Percentiles rank a stretch among this genome's conserved stretches.
Conservation (phyloP, 345 rosid species). For the Carallia pectinifolia region DNA sequence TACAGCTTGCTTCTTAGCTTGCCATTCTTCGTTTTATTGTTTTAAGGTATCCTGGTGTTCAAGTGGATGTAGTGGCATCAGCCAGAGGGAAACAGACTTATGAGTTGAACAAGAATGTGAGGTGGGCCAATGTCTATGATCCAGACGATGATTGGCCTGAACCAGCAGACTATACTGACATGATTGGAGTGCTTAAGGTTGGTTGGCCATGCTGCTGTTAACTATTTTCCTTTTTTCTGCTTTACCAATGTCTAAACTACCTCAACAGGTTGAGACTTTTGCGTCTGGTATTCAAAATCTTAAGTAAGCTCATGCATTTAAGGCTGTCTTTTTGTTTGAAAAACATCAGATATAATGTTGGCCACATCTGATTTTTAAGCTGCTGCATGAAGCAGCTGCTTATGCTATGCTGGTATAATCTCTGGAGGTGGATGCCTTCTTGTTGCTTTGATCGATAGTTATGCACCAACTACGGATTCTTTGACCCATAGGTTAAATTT, state of each 20-base stretch:
- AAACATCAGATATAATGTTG: not conserved
- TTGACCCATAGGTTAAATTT: too few relatives aligned
- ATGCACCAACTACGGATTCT: too few relatives aligned
- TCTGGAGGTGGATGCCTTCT: too few relatives aligned
- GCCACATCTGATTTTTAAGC: too few relatives aligned
- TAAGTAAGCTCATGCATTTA: not conserved
- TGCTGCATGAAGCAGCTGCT: too few relatives aligned
- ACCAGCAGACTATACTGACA: conserved; percentile 78
- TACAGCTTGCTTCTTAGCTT: not conserved
- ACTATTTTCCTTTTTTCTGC: not conserved
- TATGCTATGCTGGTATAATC: too few relatives aligned
- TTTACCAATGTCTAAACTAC: not conserved
- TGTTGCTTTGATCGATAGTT: too few relatives aligned
- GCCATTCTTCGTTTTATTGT: not conserved
- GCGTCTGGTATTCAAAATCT: not conserved
- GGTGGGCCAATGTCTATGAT: conserved; percentile 91
- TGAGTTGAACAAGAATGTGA: conserved; percentile 88
- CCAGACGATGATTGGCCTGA: conserved; percentile 84
- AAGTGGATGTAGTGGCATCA: conserved; percentile 66
- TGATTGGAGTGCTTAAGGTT: conserved; percentile 84
- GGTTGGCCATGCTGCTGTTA: conserved; percentile 1
- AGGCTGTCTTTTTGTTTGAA: not conserved
- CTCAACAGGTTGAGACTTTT: not conserved
- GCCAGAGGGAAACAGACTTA: conserved; percentile 88
- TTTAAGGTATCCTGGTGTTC: conserved; percentile 85